These are phyloP conservation scores for Exserohilum rostratum DNA, from an alignment of 2,329 filamentous ascomycete species.

Conservation along the genomic window DNA sequence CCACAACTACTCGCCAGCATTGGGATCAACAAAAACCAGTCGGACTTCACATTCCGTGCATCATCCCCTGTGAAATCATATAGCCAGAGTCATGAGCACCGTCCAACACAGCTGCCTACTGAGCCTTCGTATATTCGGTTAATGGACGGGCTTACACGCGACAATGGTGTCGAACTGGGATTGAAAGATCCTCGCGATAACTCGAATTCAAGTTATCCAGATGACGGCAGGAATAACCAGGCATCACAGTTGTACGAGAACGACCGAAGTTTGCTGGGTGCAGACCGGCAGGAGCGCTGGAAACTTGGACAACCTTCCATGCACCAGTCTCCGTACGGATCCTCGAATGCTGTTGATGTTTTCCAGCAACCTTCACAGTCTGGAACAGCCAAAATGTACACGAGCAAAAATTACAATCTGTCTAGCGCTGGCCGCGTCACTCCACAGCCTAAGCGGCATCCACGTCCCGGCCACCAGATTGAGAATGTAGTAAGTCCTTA, in stretches of 20 bases:
- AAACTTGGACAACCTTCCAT: conserved; percentile 24
- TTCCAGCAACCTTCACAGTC: conserved; percentile 8
- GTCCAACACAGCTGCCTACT: conserved; percentile 19
- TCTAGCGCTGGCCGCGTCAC: conserved; percentile 10
- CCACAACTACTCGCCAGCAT: conserved; percentile 7
- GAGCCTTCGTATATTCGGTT: conserved; percentile 41
- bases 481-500: conserved; percentile 51
- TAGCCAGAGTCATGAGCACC: background rate
- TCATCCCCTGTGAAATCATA: conserved; percentile 22
- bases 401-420: conserved; percentile 11
- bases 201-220: background rate
- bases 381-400: conserved; percentile 8
- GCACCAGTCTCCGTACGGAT: conserved; percentile 22
- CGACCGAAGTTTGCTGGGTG: background rate
- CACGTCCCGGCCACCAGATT: conserved; percentile 21
- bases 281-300: conserved; percentile 13
- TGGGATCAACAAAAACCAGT: conserved; percentile 10
- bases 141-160: conserved; percentile 36
- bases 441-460: conserved; percentile 17
- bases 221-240: conserved; percentile 1
- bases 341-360: conserved; percentile 1
- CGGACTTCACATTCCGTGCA: conserved; percentile 28
- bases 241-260: background rate
- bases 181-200: conserved; percentile 36
- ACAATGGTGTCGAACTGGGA: conserved; percentile 30